phyloP scores from a whole-genome alignment of 495 filamentous ascomycete genomes.

The Neurospora sublineolata region DNA sequence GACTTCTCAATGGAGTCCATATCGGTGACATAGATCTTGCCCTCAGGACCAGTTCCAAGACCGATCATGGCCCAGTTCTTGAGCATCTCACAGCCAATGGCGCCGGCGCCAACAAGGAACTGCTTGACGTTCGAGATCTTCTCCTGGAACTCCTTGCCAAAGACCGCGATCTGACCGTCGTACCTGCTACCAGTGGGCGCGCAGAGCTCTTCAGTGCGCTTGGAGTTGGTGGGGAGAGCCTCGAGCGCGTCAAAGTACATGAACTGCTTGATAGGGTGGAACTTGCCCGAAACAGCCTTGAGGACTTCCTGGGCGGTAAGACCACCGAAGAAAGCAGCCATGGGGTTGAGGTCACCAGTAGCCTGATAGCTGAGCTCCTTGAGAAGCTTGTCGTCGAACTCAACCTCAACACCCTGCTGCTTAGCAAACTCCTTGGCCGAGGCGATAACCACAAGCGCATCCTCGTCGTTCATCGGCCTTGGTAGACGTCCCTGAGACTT shows the following conservation, averaged over 20 bases:
- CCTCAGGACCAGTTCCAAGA: slow-evolving; percentile 75
- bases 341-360: slow-evolving; percentile 77
- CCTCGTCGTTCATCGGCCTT: slow-evolving; percentile 67
- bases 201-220: slow-evolving; percentile 77
- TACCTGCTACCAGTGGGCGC: slow-evolving; percentile 74
- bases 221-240: slow-evolving; percentile 63
- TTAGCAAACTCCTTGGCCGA: slow-evolving; percentile 58
- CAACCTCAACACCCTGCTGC: slow-evolving; percentile 58
- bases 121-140: slow-evolving; percentile 79
- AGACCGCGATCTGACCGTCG: slow-evolving; percentile 94
- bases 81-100: slow-evolving; percentile 97
- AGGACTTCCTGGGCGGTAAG: slow-evolving; percentile 92
- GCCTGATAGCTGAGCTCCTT: slow-evolving; percentile 93
- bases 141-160: slow-evolving; percentile 86
- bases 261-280: slow-evolving; percentile 83
- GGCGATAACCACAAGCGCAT: slow-evolving; percentile 67
- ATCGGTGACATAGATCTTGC: slow-evolving; percentile 84
- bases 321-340: slow-evolving; percentile 94
- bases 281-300: slow-evolving; percentile 96
- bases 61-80: slow-evolving; percentile 99
- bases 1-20: slow-evolving; percentile 99
- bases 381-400: slow-evolving; percentile 86
- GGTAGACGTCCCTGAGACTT: slow-evolving; percentile 64
- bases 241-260: slow-evolving; percentile 97
- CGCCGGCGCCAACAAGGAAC: slow-evolving; percentile 93